phyloP scores from a whole-genome alignment of 805 yeast genomes.

The Yarrowia divulgata region DNA sequence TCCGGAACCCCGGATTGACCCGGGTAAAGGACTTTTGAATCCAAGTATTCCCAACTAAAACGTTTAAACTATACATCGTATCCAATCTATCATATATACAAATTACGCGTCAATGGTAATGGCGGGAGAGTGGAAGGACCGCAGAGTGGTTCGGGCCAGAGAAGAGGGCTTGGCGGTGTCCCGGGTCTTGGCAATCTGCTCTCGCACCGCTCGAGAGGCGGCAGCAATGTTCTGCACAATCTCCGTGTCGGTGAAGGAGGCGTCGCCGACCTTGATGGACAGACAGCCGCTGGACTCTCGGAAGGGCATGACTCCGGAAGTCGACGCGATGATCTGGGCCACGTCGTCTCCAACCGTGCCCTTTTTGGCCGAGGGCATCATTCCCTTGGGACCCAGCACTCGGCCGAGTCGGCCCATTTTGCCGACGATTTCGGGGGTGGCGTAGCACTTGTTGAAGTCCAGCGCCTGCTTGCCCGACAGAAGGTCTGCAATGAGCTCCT shows the following conservation, averaged over 20 bases:
- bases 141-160: slow-evolving; percentile 32
- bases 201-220: slow-evolving; percentile 66
- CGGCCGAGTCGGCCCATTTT: slow-evolving; percentile 74
- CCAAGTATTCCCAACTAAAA: background rate
- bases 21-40: too few species aligned
- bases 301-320: slow-evolving; percentile 75
- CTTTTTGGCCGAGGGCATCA: slow-evolving; percentile 85
- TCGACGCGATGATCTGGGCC: slow-evolving; percentile 58
- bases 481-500: slow-evolving; percentile 69
- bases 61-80: too few species aligned
- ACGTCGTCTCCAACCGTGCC: slow-evolving; percentile 85
- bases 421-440: slow-evolving; percentile 81
- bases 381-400: slow-evolving; percentile 82
- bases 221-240: slow-evolving; percentile 73
- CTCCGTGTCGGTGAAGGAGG: slow-evolving; percentile 78
- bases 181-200: slow-evolving; percentile 42
- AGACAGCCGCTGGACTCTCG: slow-evolving; percentile 68
- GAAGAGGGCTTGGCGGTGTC: slow-evolving; percentile 37
- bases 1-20: too few species aligned
- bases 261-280: slow-evolving; percentile 75
- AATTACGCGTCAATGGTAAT: slow-evolving; percentile 34
- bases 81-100: slow-evolving; percentile 30
- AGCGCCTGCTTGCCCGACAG: slow-evolving; percentile 54
- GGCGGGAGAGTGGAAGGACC: slow-evolving; percentile 38
- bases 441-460: slow-evolving; percentile 77